phyloP scores from a whole-genome alignment of 352 stramenopile species.

The Phytophthora pinifolia region DNA sequence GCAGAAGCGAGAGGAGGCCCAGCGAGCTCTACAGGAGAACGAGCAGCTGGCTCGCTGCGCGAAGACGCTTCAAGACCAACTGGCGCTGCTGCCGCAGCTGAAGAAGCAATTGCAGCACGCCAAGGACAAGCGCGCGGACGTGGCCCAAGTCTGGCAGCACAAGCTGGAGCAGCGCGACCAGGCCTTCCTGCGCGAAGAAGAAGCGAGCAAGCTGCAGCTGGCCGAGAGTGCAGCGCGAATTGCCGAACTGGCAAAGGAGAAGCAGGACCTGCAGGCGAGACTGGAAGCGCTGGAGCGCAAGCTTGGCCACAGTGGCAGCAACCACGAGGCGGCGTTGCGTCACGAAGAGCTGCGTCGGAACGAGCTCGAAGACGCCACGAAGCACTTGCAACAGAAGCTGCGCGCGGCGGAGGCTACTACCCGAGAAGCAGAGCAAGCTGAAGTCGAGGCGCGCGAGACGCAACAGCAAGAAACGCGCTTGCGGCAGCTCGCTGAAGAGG shows the following conservation, averaged over 20 bases:
- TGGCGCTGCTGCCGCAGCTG: constrained; percentile 51
- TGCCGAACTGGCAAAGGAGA: constrained; percentile 26
- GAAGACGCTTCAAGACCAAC: constrained; percentile 37
- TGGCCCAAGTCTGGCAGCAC: constrained; percentile 19
- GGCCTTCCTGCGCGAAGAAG: constrained; percentile 55
- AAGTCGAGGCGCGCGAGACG: constrained; percentile 36
- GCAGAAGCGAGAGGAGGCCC: constrained; percentile 58
- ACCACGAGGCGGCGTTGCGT: constrained; percentile 19
- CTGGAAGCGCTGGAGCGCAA: constrained; percentile 31
- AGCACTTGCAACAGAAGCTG: constrained; percentile 39
- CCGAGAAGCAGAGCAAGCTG: constrained; percentile 29
- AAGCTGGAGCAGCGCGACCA: constrained; percentile 42
- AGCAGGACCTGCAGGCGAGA: constrained; percentile 23
- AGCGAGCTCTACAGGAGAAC: constrained; percentile 54
- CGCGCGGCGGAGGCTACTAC: constrained; percentile 27
- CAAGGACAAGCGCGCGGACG: constrained; percentile 41
- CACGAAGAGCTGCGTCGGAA: constrained; percentile 26
- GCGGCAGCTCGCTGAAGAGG: constrained; percentile 47
- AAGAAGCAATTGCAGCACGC: constrained; percentile 51
- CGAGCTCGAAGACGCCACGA: constrained; percentile 28
- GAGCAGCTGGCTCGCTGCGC: constrained; percentile 23
- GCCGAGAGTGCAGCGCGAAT: constrained; percentile 30
- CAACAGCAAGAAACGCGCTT: constrained; percentile 39
- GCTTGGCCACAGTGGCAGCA: constrained; percentile 21
- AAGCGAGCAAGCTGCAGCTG: constrained; percentile 43